Evolutionary conservation across 106 monocot genomes (phyloP).

Genomic region (Platanthera guangdongensis): DNA sequence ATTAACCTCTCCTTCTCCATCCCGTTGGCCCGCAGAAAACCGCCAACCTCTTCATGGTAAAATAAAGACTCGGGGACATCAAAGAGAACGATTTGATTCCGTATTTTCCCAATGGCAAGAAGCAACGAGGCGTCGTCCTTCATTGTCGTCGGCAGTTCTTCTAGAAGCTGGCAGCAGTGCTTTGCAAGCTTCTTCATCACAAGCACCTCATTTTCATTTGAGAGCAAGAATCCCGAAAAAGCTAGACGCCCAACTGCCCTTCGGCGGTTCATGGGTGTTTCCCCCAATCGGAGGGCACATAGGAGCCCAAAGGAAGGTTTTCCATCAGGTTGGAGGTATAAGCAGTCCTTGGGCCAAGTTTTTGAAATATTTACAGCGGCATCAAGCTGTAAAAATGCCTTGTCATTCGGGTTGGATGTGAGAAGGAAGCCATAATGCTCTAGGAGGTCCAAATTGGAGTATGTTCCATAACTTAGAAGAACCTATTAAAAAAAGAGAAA

Average conservation of each 20-base stretch:
- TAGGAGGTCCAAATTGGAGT: conserved; percentile 88
- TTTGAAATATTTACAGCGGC: conserved; percentile 17
- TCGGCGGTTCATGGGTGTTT: conserved; percentile 45
- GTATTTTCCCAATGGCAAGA: conserved; percentile 24
- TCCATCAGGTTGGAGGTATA: conserved; percentile 80
- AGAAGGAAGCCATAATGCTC: conserved; percentile 95
- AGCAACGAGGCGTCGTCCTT: conserved; percentile 37
- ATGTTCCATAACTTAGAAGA: conserved; percentile 84
- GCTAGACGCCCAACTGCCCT: conserved; percentile 31
- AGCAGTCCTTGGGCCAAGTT: conserved; percentile 61
- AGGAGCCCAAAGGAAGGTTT: conserved; percentile 73
- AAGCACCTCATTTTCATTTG: conserved; percentile 56
- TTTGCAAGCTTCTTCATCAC: conserved; percentile 59
- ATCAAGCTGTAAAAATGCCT: conserved; percentile 50
- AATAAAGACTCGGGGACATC: not conserved
- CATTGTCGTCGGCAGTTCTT: conserved; percentile 28
- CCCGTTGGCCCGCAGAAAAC: conserved; percentile 31
- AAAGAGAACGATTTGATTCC: conserved; percentile 9
- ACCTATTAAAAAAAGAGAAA: conserved; percentile 37
- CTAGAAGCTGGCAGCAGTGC: conserved; percentile 32
- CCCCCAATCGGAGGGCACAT: conserved; percentile 59
- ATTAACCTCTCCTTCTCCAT: not conserved
- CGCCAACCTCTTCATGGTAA: conserved; percentile 20
- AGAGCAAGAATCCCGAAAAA: conserved; percentile 52
- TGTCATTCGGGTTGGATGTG: conserved; percentile 67